A percentile compares a stretch with the other conserved stretches of the same genome.
Evolutionary conservation across 2,329 filamentous ascomycete species (phyloP).

Genomic region (Penicillium vulpinum): DNA sequence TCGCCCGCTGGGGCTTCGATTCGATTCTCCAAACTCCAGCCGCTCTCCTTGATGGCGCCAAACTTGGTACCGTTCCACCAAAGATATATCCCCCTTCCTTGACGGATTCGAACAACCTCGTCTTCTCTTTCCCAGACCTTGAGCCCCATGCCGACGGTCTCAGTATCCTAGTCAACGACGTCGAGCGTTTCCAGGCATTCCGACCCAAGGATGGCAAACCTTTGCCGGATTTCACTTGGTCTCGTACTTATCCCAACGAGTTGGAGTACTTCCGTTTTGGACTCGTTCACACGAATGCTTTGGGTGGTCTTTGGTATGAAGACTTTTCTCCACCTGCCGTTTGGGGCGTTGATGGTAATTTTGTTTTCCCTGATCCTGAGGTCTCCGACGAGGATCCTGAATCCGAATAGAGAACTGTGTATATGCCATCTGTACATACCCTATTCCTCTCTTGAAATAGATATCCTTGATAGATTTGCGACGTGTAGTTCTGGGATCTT

Average conservation of each 20-base stretch:
- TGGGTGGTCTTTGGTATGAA: constrained; percentile 43
- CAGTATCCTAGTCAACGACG: constrained; percentile 62
- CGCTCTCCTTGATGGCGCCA: constrained; percentile 45
- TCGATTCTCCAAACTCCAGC: constrained; percentile 59
- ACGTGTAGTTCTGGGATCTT: neutral
- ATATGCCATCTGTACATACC: neutral
- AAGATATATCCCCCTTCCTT: constrained; percentile 25
- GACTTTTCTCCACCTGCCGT: constrained; percentile 35
- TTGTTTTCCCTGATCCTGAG: constrained; percentile 16
- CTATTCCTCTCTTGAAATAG: neutral
- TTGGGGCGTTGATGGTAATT: constrained; percentile 13
- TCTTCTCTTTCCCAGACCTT: constrained; percentile 38
- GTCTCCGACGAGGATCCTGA: neutral
- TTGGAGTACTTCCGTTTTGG: constrained; percentile 48
- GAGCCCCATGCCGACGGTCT: constrained; percentile 51
- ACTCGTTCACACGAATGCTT: constrained; percentile 37
- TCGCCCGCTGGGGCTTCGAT: constrained; percentile 65
- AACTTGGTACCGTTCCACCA: constrained; percentile 36
- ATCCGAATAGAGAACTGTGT: neutral
- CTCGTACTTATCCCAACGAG: constrained; percentile 28
- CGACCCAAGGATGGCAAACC: constrained; percentile 38
- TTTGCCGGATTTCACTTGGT: constrained; percentile 38
- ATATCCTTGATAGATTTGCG: neutral
- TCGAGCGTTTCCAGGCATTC: constrained; percentile 58
- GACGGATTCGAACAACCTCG: constrained; percentile 30